Base-by-base conservation (phyloP, 768 basidiomycete species). In the Hypholoma sublateritium region DNA sequence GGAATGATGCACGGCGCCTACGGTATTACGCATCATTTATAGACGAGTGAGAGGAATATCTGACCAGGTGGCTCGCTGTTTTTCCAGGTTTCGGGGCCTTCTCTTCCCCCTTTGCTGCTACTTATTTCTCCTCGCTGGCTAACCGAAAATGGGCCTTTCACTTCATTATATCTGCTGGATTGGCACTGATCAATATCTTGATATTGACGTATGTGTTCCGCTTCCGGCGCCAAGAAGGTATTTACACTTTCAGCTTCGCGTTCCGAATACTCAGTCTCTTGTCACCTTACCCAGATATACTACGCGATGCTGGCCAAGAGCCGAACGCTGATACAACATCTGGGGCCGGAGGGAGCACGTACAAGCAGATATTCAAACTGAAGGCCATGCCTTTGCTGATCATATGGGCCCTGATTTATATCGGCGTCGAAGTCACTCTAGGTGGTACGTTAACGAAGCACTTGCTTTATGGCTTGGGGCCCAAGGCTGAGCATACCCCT, bases 61-160 rank as follows among this genome's bases (percentile, higher is more conserved):
- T 57, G 77, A 36, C 21, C 4, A 9, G 14, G 3, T 6, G 44
- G 17, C 43, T 28, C 25, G 25, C 25, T 32, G 9, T 32, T 9
- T 32, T 32, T 32, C 28, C 5, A 83, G 87, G 87, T 86, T 22
- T 72, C 77, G 1, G 88, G 86, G 2, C 87, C 86, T 5, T 70
- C 88, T 6, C 72, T 73, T 17, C 69, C 89, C 93, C 93, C 3
- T 77, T 95, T 19, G 81, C 87, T 0, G 79, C 92, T 0, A 95
- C 93, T 0, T 88, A 91, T 56, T 94, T 95, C 59, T 76, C 88
- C 1, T 80, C 82, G 52, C 62, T 82, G 24, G 66, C 62, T 0
- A 85, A 86, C 4, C 88, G 88, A 86, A 77, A 71, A 24, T 93
- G 91, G 92, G 88, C 86, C 0, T 86, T 88, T 68, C 87, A 93